Base-by-base conservation (phyloP, 2,329 filamentous ascomycete species). In the Hirsutella minnesotensis region DNA sequence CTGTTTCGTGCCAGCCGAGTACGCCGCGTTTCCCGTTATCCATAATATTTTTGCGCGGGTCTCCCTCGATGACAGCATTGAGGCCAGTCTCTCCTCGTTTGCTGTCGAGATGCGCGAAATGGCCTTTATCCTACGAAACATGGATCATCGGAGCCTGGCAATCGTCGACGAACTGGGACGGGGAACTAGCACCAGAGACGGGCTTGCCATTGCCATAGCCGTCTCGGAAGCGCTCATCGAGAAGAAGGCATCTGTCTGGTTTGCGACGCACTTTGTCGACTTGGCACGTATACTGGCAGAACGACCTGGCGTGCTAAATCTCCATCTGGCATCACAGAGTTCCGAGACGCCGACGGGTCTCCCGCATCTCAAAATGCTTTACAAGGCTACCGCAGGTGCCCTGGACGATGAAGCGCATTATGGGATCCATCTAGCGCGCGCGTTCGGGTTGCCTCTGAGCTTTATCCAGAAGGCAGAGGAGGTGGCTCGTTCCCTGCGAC, bases 31-130 rank as follows among this genome's bases (percentile, higher is more conserved):
- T 48, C 78, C 88, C 0, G 77, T 96, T 16, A 72, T 85, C 1
- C 77, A 85, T 48, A 86, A 87, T 47, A 72, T 98, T 0, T 95
- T 98, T 60, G 86, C 92, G 0, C 76, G 92, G 3, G 73, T 95
- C 9, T 90, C 88, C 0, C 83, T 86, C 34, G 84, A 94, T 44
- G 89, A 96, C 59, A 86, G 75, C 47, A 83, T 94, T 19, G 86
- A 95, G 63, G 82, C 83, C 15, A 96, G 95, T 48, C 76, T 95
- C 20, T 96, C 90, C 0, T 95, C 87, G 0, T 98, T 96, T 57
- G 86, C 89, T 0, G 75, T 87, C 0, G 92, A 98, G 61, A 96
- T 98, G 92, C 76, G 86, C 35, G 92, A 96, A 54, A 94, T 90
- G 66, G 87, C 89, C 0, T 95, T 94, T 58, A 95, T 98, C 43